Evolutionary conservation across 139 green algal genomes (phyloP).

Genomic region (Microglena sp.): DNA sequence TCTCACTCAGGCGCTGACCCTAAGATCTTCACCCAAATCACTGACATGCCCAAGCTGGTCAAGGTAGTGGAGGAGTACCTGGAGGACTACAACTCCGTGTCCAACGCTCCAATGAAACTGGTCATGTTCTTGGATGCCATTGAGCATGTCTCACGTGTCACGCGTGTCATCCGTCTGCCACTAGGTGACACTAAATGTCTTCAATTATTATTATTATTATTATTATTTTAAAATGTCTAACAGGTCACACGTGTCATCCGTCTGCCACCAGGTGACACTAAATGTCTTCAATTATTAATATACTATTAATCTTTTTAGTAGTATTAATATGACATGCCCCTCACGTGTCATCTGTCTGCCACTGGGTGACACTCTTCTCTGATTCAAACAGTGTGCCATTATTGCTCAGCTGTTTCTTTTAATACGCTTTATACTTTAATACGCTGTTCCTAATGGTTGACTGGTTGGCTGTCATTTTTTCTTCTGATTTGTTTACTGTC

Average conservation of each 20-base stretch:
- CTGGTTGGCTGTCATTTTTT: too few relatives aligned
- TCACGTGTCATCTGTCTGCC: slow-evolving; percentile 36
- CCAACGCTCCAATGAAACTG: slow-evolving; percentile 61
- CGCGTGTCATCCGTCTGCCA: slow-evolving; percentile 36
- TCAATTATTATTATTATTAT: not conserved
- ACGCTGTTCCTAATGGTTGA: not conserved
- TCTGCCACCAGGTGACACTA: too few relatives aligned
- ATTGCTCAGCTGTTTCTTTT: not conserved
- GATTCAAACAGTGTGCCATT: slow-evolving; percentile 15
- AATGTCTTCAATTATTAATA: not conserved
- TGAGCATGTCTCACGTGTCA: slow-evolving; percentile 63
- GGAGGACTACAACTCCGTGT: slow-evolving; percentile 70
- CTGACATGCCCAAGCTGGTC: slow-evolving; percentile 43
- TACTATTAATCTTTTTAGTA: slow-evolving; percentile 37
- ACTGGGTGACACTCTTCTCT: too few relatives aligned
- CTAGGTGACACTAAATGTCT: too few relatives aligned
- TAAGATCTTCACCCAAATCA: slow-evolving; percentile 45
- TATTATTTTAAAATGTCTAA: slow-evolving; percentile 52
- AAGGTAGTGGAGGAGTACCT: slow-evolving; percentile 61
- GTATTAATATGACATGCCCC: slow-evolving; percentile 38
- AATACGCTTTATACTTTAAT: too few relatives aligned
- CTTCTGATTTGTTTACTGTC: too few relatives aligned
- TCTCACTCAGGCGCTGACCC: slow-evolving; percentile 36
- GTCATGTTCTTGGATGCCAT: slow-evolving; percentile 76
- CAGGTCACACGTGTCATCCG: slow-evolving; percentile 51